phyloP scores from a whole-genome alignment of 805 yeast genomes.

The Lipomyces chichibuensis region DNA sequence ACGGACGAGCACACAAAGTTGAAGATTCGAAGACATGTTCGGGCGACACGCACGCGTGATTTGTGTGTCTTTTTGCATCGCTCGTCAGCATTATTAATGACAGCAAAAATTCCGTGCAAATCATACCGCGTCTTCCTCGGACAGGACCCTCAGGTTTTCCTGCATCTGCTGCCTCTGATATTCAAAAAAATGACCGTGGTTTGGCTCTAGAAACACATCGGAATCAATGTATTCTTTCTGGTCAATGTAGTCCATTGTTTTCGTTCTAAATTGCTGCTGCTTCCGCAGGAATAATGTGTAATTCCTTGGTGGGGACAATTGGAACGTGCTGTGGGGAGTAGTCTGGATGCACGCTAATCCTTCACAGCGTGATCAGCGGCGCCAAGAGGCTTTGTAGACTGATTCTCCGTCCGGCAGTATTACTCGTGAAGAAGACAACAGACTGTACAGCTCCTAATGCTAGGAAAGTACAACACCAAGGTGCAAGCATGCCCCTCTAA shows the following conservation, averaged over 20 bases:
- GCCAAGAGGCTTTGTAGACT: neutral
- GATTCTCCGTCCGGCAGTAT: neutral
- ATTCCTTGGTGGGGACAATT: too few relatives aligned
- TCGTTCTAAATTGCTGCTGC: too few relatives aligned
- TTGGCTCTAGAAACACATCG: neutral
- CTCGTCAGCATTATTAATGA: neutral
- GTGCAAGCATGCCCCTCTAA: too few relatives aligned
- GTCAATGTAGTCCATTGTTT: neutral
- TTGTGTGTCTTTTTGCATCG: neutral
- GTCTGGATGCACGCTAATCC: too few relatives aligned
- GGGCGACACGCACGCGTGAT: neutral
- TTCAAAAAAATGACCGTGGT: neutral
- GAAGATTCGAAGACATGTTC: conserved; percentile 1
- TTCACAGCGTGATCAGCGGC: neutral
- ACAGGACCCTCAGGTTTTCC: neutral
- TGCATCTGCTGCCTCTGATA: neutral
- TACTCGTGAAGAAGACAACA: too few relatives aligned
- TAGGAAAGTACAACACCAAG: too few relatives aligned
- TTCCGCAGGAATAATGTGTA: too few relatives aligned
- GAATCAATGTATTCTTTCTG: neutral
- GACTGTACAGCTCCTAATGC: too few relatives aligned
- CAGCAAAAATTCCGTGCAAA: neutral
- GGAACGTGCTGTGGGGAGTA: too few relatives aligned
- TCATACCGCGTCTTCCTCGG: neutral
- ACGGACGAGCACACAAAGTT: neutral